A percentile compares a stretch with the other conserved stretches of the same genome.
phyloP scores from a whole-genome alignment of 495 filamentous ascomycete species.

The Aspergillus bridgeri region DNA sequence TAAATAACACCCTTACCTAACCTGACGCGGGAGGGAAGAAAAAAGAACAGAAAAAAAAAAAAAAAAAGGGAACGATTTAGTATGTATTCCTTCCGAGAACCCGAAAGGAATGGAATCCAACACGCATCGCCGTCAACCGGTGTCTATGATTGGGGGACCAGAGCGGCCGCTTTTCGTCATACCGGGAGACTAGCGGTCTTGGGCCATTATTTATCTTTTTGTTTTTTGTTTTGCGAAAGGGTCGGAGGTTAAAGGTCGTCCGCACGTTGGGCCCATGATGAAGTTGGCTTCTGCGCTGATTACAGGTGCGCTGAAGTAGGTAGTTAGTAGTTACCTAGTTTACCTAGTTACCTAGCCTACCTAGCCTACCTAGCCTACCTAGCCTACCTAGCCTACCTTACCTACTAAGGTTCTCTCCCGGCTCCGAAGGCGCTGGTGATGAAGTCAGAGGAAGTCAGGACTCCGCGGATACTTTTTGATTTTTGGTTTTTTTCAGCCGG shows the following conservation, averaged over 20 bases:
- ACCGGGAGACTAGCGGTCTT: slow-evolving; percentile 4
- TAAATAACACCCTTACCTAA: not conserved
- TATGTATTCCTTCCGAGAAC: not conserved
- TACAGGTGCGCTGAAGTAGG: not conserved
- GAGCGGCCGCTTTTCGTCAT: slow-evolving; percentile 3
- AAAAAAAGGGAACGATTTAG: not conserved
- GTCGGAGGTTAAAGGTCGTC: not conserved
- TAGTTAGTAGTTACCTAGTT: not conserved
- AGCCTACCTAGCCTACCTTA: too few relatives aligned
- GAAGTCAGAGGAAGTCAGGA: not conserved
- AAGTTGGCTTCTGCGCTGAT: not conserved
- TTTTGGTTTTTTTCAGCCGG: not conserved
- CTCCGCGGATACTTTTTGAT: not conserved
- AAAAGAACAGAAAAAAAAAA: not conserved
- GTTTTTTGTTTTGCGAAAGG: not conserved
- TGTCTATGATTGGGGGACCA: slow-evolving; percentile 1
- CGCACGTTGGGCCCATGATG: too few relatives aligned
- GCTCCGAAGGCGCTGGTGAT: too few relatives aligned
- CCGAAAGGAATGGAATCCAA: slow-evolving; percentile 1
- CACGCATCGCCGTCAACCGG: not conserved
- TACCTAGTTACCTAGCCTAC: too few relatives aligned
- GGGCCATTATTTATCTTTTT: not conserved
- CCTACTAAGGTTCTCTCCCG: too few relatives aligned
- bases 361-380: too few relatives aligned
- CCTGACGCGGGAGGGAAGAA: not conserved